Evolutionary conservation across 1,284 basidiomycete genomes (phyloP).

Genomic region (Termitomyces sp.): DNA sequence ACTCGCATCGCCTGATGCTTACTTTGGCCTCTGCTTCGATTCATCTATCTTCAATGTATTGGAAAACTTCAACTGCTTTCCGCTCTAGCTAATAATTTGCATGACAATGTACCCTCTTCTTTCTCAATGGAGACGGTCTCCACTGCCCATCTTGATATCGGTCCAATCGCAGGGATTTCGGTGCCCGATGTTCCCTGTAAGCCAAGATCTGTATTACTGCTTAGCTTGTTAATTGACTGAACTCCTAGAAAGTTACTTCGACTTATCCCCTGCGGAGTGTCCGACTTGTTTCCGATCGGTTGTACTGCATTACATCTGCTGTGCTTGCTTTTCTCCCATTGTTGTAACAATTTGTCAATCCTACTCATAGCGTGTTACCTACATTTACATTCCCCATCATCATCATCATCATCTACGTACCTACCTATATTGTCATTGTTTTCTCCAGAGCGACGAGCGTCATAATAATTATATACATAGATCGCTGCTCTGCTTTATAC

Average conservation of each 20-base stretch:
- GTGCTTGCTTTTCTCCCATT: slow-evolving; percentile 1
- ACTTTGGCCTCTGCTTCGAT: not conserved
- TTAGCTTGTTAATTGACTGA: not conserved
- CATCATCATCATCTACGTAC: not conserved
- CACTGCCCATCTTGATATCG: not conserved
- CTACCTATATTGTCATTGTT: not conserved
- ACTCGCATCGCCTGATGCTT: not conserved
- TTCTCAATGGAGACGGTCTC: not conserved
- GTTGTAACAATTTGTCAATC: slow-evolving; percentile 2
- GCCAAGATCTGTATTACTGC: not conserved
- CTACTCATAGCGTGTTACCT: not conserved
- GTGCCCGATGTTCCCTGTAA: not conserved
- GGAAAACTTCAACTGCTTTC: not conserved
- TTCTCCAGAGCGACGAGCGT: not conserved
- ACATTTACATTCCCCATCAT: not conserved
- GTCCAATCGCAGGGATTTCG: not conserved
- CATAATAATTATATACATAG: slow-evolving; percentile 7
- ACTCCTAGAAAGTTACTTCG: not conserved
- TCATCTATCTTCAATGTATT: not conserved
- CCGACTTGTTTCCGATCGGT: not conserved
- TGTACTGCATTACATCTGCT: slow-evolving; percentile 4
- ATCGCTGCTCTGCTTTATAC: not conserved
- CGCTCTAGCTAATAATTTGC: not conserved
- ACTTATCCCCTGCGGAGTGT: not conserved
- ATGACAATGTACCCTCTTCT: not conserved